phyloP scores from a whole-genome alignment of 2,329 filamentous ascomycete genomes.

The Diaporthe sp. region DNA sequence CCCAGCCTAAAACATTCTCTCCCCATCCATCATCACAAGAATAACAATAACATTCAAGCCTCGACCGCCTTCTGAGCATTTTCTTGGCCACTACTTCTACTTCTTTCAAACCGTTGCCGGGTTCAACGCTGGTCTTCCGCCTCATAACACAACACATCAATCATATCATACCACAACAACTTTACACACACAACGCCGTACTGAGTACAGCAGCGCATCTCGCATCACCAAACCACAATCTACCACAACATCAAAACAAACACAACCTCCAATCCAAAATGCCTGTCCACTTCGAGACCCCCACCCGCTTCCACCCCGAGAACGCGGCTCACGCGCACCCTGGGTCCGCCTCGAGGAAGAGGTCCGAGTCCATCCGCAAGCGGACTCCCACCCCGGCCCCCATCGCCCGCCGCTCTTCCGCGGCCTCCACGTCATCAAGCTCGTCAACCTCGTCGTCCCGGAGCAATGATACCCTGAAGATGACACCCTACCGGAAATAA shows the following conservation, averaged over 20 bases:
- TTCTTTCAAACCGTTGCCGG: conserved; percentile 26
- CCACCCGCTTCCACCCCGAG: conserved; percentile 39
- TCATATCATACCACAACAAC: background rate
- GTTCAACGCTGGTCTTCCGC: conserved; percentile 31
- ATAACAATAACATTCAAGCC: conserved; percentile 15
- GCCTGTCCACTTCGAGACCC: conserved; percentile 40
- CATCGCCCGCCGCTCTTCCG: conserved; percentile 32
- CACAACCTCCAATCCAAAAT: conserved; percentile 22
- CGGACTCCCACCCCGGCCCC: conserved; percentile 37
- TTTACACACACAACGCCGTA: conserved; percentile 3
- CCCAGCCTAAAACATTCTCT: background rate
- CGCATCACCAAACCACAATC: background rate
- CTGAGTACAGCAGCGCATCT: background rate
- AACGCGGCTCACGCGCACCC: conserved; percentile 37
- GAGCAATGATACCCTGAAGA: conserved; percentile 25
- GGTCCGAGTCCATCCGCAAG: conserved; percentile 37
- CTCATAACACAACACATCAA: background rate
- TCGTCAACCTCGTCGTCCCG: conserved; percentile 24
- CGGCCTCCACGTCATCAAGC: conserved; percentile 31
- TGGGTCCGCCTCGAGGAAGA: conserved; percentile 23
- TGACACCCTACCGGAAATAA: conserved; percentile 34
- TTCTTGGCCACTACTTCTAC: background rate
- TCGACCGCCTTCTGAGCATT: background rate
- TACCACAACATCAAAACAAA: background rate
- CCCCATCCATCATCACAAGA: conserved; percentile 20